Evolutionary conservation across 768 basidiomycete genomes (phyloP).

Genomic region (Rhodotorula paludigena): DNA sequence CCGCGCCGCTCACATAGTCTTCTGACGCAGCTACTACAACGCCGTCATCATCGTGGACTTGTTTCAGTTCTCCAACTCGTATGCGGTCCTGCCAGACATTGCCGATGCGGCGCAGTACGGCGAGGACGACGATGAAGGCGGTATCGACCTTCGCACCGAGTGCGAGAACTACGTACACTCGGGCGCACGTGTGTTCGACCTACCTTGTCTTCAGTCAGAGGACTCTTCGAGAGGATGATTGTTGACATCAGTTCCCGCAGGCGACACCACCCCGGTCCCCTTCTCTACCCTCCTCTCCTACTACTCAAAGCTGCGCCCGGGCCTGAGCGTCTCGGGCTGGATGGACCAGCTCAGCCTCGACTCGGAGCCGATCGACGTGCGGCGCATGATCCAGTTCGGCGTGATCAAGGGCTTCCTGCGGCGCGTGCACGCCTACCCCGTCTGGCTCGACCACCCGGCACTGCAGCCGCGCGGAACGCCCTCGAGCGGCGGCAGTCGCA

Average conservation of each 20-base stretch:
- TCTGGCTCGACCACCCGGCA: conserved; percentile 52
- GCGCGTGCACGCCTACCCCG: conserved; percentile 86
- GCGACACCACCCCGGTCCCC: conserved; percentile 57
- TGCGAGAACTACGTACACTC: conserved; percentile 82
- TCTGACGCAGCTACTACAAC: conserved; percentile 75
- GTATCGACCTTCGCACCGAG: conserved; percentile 70
- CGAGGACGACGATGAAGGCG: conserved; percentile 51
- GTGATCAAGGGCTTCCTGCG: conserved; percentile 98
- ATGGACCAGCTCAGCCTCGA: conserved; percentile 70
- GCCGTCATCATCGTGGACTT: conserved; percentile 95
- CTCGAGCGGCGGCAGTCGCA: neutral
- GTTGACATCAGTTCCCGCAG: conserved; percentile 21
- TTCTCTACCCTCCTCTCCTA: conserved; percentile 83
- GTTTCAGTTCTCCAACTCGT: conserved; percentile 97
- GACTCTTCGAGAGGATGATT: conserved; percentile 8
- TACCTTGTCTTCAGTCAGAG: neutral
- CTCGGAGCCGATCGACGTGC: conserved; percentile 72
- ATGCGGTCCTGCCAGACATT: conserved; percentile 78
- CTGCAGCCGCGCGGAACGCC: conserved; percentile 13
- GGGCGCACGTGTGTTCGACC: conserved; percentile 10
- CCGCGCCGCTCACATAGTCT: too few species aligned
- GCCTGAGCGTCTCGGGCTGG: conserved; percentile 81
- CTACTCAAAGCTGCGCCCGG: conserved; percentile 78
- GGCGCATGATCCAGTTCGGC: conserved; percentile 94
- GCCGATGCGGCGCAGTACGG: conserved; percentile 68